Conservation (phyloP, 257 asterid species). For the Anisodus tanguticus region DNA sequence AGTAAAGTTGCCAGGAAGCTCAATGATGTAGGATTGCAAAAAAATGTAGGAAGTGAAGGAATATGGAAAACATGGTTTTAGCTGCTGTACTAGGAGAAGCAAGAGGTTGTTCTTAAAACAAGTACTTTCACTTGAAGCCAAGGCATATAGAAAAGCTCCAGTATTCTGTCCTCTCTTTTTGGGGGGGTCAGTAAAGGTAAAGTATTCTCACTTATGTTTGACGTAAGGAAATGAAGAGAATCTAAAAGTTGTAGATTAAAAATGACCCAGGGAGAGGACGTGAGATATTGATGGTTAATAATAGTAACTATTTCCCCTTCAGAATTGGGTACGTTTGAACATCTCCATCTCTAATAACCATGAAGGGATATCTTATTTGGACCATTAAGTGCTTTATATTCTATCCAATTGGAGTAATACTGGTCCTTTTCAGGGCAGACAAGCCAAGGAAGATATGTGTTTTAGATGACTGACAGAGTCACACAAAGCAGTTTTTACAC, state of each 20-base stretch:
- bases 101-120: neutral
- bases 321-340: neutral
- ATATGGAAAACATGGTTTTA: neutral
- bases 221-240: neutral
- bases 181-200: neutral
- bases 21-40: neutral
- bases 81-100: neutral
- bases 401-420: constrained; percentile 10
- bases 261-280: neutral
- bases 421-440: neutral
- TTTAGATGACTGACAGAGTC: neutral
- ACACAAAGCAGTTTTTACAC: neutral
- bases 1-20: no score
- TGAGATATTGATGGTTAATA: constrained; percentile 5
- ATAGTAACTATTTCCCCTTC: neutral
- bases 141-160: neutral
- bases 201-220: constrained; percentile 9
- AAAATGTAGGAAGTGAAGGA: neutral
- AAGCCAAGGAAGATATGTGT: neutral
- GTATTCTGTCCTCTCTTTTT: neutral
- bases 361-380: neutral
- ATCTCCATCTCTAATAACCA: constrained; percentile 15
- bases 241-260: neutral
- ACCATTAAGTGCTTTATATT: constrained; percentile 3
- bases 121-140: neutral